Base-by-base conservation (phyloP, 2,329 filamentous ascomycete genomes). In the Sphaerulina musiva region DNA sequence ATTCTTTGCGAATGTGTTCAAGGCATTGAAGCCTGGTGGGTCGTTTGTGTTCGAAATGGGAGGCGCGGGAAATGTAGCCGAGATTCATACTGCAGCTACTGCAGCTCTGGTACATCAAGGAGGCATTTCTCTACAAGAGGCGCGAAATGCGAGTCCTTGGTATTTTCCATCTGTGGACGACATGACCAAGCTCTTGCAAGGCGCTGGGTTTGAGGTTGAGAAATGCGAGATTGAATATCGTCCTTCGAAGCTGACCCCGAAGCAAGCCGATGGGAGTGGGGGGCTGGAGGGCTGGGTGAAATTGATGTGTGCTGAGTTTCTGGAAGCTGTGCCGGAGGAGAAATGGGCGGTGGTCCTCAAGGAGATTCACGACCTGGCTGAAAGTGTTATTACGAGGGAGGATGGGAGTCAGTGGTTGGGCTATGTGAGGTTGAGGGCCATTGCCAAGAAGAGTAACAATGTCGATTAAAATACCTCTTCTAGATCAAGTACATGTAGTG, bases 1-100 rank as follows among this genome's bases (percentile, higher is more conserved):
- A 5, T 80, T 85, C 67, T 83, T 87, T 63, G 60, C 63, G 6
- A 78, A 74, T 39, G 74, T 82, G 2, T 70, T 77, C 56, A 69
- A 69, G 7, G 72, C 78, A 1, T 74, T 88, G 2, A 74, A 72
- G 34, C 77, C 79, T 0, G 77, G 76, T 9, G 85, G 82, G 1
- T 63, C 62, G 0, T 83, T 88, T 55, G 77, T 79, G 8, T 86
- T 88, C 62, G 85, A 89, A 68, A 85, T 85, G 81, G 85, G 86
- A 49, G 85, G 84, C 0, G 76, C 83, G 47, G 86, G 85, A 17
- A 87, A 88, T 68, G 76, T 86, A 1, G 72, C 75, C 1, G 85
- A 87, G 68, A 78, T 85, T 60, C 76, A 80, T 29, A 73, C 79
- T 0, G 80, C 81, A 1, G 70, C 86, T 6, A 69, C 83, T 3